Base-by-base conservation (phyloP, 1,284 basidiomycete species). In the Leucoagaricus sp. region DNA sequence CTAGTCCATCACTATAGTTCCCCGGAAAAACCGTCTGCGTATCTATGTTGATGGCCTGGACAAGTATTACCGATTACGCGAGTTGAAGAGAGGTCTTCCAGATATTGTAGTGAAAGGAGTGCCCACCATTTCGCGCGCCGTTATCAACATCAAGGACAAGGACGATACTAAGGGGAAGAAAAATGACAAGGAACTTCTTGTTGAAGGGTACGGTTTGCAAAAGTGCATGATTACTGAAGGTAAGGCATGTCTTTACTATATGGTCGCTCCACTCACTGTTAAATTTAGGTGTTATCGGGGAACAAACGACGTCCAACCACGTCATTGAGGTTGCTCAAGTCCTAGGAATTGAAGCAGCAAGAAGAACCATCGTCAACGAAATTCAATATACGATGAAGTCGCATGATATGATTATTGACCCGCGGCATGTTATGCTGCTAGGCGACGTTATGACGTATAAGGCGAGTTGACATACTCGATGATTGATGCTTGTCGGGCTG, bases 401-500 rank as follows among this genome's bases (percentile, higher is more conserved):
- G 53, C 97, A 99, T 77, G 95, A 96, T 65, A 96, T 99, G 93
- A 95, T 88, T 59, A 98, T 99, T 67, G 97, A 99, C 72, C 96
- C 96, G 58, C 91, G 97, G 55, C 97, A 99, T 74, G 94, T 99
- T 66, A 98, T 98, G 94, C 77, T 99, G 50, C 83, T 99, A 10
- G 97, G 96, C 47, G 97, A 99, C 72, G 94, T 98, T 59, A 99
- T 99, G 97, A 89, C 89, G 31, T 98, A 98, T 80, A 99, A 99
- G 86, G 91, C 87, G 61, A 29, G 71, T 56, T 38, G 26, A 23
- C 41, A 26, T 45, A 47, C 1, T 46, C 15, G 7, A 19, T 19
- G 15, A 13, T 33, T 31, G 26, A 34, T 17, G 33, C 10, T 45
- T 4, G 34, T 19, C 36, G 25, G 13, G 8, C n/a, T n/a, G n/a